phyloP scores from a whole-genome alignment of 306 rosid genomes.

The Echinosophora koreensis region DNA sequence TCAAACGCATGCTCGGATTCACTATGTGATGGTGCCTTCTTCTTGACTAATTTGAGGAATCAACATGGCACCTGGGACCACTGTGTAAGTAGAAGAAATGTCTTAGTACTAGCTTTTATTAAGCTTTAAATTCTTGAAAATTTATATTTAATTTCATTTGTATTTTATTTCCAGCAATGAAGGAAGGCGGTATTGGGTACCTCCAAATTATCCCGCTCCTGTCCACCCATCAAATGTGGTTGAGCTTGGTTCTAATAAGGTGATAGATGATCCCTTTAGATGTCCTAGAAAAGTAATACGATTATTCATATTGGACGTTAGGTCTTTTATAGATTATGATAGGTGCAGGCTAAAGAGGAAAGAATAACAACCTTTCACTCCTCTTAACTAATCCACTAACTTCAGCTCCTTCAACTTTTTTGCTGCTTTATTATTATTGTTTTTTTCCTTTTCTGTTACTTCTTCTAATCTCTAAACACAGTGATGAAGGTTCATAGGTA shows the following conservation, averaged over 20 bases:
- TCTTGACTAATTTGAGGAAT: slow-evolving; percentile 77
- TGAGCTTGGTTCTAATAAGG: slow-evolving; percentile 88
- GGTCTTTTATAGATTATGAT: background rate
- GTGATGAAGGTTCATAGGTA: too few relatives aligned
- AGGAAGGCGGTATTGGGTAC: slow-evolving; percentile 68
- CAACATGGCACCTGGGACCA: slow-evolving; percentile 87
- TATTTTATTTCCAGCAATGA: slow-evolving; percentile 63
- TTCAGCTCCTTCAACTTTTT: too few relatives aligned
- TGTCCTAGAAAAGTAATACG: background rate
- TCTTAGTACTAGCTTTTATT: background rate
- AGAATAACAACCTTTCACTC: background rate
- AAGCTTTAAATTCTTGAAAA: background rate
- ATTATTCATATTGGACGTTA: background rate
- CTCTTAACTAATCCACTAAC: too few relatives aligned
- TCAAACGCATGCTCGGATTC: slow-evolving; percentile 71
- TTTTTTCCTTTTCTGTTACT: background rate
- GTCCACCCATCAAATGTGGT: slow-evolving; percentile 70
- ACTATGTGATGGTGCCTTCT: slow-evolving; percentile 81
- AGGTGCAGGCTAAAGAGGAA: background rate
- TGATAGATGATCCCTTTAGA: slow-evolving; percentile 28
- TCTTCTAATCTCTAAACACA: background rate
- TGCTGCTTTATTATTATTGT: background rate
- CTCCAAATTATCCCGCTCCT: slow-evolving; percentile 69
- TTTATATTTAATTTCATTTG: slow-evolving; percentile 6
- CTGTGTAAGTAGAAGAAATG: slow-evolving; percentile 67